phyloP scores from a whole-genome alignment of 345 rosid genomes.

The Boechera stricta region DNA sequence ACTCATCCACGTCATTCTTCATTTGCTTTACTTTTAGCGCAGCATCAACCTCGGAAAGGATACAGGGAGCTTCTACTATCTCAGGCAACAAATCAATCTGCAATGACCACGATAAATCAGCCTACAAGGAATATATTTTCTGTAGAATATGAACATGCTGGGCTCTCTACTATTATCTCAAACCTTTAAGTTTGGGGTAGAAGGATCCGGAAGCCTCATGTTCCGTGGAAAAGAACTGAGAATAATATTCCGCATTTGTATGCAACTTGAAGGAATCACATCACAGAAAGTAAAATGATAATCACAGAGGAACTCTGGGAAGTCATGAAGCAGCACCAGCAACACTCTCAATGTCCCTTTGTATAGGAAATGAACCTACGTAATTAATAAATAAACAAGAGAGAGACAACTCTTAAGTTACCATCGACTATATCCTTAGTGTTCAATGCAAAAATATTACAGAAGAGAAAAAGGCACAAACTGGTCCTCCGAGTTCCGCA shows the following conservation, averaged over 20 bases:
- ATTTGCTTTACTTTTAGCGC: slow-evolving; percentile 79
- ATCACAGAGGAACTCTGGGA: slow-evolving; percentile 96
- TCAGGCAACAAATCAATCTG: slow-evolving; percentile 97
- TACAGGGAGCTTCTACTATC: slow-evolving; percentile 78
- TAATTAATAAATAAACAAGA: slow-evolving; percentile 70
- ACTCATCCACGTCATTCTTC: slow-evolving; percentile 91
- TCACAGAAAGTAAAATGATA: slow-evolving; percentile 97
- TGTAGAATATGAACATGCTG: slow-evolving; percentile 7
- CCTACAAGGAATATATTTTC: background rate
- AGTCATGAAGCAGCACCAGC: slow-evolving; percentile 96
- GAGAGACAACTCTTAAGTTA: slow-evolving; percentile 63
- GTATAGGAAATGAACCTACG: slow-evolving; percentile 80
- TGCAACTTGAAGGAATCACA: slow-evolving; percentile 98
- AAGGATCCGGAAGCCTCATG: slow-evolving; percentile 99
- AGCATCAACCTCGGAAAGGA: slow-evolving; percentile 92
- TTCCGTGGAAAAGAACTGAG: slow-evolving; percentile 94
- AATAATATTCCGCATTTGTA: slow-evolving; percentile 96
- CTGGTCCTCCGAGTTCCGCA: slow-evolving; percentile 85
- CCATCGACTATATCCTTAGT: slow-evolving; percentile 43
- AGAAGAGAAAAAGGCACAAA: slow-evolving; percentile 49
- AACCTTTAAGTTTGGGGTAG: slow-evolving; percentile 96
- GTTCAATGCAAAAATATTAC: background rate
- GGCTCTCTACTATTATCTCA: slow-evolving; percentile 53
- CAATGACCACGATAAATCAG: slow-evolving; percentile 38
- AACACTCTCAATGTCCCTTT: slow-evolving; percentile 94